Evolutionary conservation across 371 early-diverging fungal species (phyloP), one percentile per base, ranked within the genome.

Genomic region (Polyrhizophydium stewartii): DNA sequence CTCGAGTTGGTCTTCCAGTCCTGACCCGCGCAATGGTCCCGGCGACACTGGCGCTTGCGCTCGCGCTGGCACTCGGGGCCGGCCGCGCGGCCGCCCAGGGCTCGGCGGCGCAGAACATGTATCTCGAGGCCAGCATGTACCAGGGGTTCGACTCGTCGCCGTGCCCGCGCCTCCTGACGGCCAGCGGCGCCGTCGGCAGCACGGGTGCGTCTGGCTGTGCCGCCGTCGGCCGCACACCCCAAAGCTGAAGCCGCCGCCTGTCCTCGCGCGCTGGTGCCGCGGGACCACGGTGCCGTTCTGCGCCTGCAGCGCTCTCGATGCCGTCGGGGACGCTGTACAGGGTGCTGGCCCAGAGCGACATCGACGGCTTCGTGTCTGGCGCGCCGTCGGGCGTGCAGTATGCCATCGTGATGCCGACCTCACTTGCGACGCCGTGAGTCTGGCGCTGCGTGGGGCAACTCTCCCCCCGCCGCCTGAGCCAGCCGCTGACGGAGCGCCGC

Each of bases 401-500:
- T 70, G 79, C 86, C 12, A 62, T 85, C 31, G 71, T 91, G 0
- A 65, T 91, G 41, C 85, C 88, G 1, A 85, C 83, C 62, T 59
- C 70, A 52, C 61, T 91, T 21, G 59, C 89, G 33, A 82, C 81
- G 38, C 75, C 63, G 89, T 88, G 64, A 56, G 73, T 59, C n/a
- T 52, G 12, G n/a, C n/a, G n/a, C n/a, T n/a, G n/a, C n/a, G n/a
- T n/a, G n/a, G n/a, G n/a, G n/a, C n/a, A n/a, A n/a, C n/a, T n/a
- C 19, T 12, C 40, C 19, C 40, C 40, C 40, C 40, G 19, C 40
- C 12, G 40, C 12, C 40, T 40, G 12, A 40, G 10, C 40, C 40
- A 40, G 19, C 25, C 32, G 52, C 56, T 27, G 45, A 7, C 17
- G 31, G n/a, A n/a, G n/a, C n/a, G n/a, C n/a, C 38, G 47, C 22